Percentiles rank a stretch among this genome's conserved stretches.
Conservation (phyloP, 352 stramenopile genomes). For the Phytophthora syringae region DNA sequence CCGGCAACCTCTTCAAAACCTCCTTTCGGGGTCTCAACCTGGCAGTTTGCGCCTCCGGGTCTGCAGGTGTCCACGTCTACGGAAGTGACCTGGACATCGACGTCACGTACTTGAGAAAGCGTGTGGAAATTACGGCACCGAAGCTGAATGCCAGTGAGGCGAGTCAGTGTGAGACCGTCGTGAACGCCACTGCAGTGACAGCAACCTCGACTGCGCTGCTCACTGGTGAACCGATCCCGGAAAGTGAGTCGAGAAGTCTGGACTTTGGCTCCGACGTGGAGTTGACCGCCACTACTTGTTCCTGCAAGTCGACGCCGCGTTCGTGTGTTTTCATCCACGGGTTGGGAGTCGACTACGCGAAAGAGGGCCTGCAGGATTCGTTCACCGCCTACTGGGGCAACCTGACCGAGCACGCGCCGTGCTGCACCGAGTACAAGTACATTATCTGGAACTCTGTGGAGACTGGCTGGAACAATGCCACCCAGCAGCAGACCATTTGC, state of each 20-base stretch:
- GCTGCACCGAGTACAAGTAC: conserved; percentile 53
- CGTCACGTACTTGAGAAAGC: conserved; percentile 30
- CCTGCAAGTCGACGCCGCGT: conserved; percentile 36
- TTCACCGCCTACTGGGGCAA: conserved; percentile 48
- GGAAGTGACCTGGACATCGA: conserved; percentile 40
- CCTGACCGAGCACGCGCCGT: conserved; percentile 47
- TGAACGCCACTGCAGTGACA: conserved; percentile 29
- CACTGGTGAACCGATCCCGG: conserved; percentile 31
- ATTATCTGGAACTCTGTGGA: conserved; percentile 49
- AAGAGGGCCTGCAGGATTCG: conserved; percentile 34
- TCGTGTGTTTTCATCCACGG: conserved; percentile 61
- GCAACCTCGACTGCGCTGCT: conserved; percentile 30
- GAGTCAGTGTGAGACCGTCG: conserved; percentile 20
- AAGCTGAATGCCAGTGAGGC: conserved; percentile 8
- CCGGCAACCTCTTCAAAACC: conserved; percentile 41
- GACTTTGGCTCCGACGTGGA: conserved; percentile 4
- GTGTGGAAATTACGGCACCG: conserved; percentile 26
- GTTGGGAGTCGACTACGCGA: conserved; percentile 30
- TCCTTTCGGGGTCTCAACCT: conserved; percentile 36
- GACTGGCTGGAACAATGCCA: conserved; percentile 41
- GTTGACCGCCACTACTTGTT: conserved; percentile 28
- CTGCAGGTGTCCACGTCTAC: conserved; percentile 27
- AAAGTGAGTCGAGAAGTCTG: conserved; percentile 22
- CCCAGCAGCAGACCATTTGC: conserved; percentile 48
- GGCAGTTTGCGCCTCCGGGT: conserved; percentile 35